Evolutionary conservation across 495 filamentous ascomycete species (phyloP), one percentile per base, ranked within the genome.

Genomic region (Tuber calosporum): DNA sequence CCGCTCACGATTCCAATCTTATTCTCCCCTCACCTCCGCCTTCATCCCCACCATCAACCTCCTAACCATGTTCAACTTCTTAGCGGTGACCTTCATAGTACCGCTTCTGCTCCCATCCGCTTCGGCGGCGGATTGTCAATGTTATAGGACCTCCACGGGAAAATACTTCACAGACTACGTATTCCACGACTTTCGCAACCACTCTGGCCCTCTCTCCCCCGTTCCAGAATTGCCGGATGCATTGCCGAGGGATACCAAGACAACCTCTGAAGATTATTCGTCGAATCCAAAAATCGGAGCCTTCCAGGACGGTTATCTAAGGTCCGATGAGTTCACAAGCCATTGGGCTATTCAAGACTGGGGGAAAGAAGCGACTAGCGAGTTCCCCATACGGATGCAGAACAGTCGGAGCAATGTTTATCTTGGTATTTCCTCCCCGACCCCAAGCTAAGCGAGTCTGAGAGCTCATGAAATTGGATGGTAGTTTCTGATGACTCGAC

Each of bases 401-500:
- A 80, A 80, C 30, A 75, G 74, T 72, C 43, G 71, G 13, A 75
- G 74, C 37, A 80, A 80, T 73, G 79, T 80, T 22, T 80, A 76
- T 80, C 42, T 80, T 41, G 71, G 74, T 78, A 48, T 41, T 69
- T 74, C 8, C n/a, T 11, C n/a, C n/a, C 45, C 9, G n/a, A 48
- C 11, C 48, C 48, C n/a, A 8, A 0, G n/a, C 9, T 58, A 30
- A 58, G 48, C n/a, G 8, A 58, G 48, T 58, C 0, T 58, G n/a
- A 30, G 48, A 58, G 48, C 48, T 58, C 48, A 58, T 30, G n/a
- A 15, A 13, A 11, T 58, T 67, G 53, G 43, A 43, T 72, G 42
- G 48, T 45, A 66, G 36, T 48, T 69, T 69, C 69, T 66, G 74
- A 70, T 72, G 36, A 15, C 38, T 68, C 48, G 26, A 30, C 26